These are phyloP conservation scores for Cordyceps farinosa DNA, from an alignment of 2,329 filamentous ascomycete genomes.

Conservation along the genomic window DNA sequence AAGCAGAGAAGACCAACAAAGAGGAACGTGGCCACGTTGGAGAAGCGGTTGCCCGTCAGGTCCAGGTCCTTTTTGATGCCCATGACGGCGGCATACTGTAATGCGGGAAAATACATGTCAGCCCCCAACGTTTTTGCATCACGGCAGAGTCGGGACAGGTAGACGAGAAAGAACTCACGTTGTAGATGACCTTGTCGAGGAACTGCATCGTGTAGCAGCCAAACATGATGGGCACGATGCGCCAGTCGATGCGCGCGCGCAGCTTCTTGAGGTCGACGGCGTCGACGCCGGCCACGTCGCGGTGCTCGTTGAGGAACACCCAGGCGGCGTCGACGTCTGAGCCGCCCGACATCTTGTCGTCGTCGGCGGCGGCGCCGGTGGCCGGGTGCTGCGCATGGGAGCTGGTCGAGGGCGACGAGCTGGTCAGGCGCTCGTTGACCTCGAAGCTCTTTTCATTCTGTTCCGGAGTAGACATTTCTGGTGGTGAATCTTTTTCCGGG, in stretches of 20 bases:
- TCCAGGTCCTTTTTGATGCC: conserved; percentile 49
- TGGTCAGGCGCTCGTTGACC: conserved; percentile 21
- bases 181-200: conserved; percentile 19
- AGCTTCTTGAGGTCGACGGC: conserved; percentile 18
- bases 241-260: conserved; percentile 22
- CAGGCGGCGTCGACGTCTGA: conserved; percentile 35
- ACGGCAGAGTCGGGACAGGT: background rate
- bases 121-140: background rate
- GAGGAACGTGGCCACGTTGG: conserved; percentile 52
- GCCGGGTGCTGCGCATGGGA: conserved; percentile 6
- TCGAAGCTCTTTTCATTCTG: conserved; percentile 25
- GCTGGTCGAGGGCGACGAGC: conserved; percentile 20
- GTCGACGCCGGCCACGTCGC: conserved; percentile 28
- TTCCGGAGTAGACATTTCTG: conserved; percentile 24
- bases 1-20: conserved; percentile 53
- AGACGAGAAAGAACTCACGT: conserved; percentile 1
- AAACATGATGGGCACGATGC: conserved; percentile 23
- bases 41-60: conserved; percentile 53
- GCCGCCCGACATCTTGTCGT: background rate
- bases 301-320: conserved; percentile 33
- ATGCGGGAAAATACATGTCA: background rate
- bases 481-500: background rate
- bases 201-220: conserved; percentile 19
- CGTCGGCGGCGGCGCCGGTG: background rate
- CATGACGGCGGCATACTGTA: conserved; percentile 58